These are phyloP conservation scores for Babesia ovata DNA, from an alignment of 169 alveolate genomes.

Conservation along the genomic window DNA sequence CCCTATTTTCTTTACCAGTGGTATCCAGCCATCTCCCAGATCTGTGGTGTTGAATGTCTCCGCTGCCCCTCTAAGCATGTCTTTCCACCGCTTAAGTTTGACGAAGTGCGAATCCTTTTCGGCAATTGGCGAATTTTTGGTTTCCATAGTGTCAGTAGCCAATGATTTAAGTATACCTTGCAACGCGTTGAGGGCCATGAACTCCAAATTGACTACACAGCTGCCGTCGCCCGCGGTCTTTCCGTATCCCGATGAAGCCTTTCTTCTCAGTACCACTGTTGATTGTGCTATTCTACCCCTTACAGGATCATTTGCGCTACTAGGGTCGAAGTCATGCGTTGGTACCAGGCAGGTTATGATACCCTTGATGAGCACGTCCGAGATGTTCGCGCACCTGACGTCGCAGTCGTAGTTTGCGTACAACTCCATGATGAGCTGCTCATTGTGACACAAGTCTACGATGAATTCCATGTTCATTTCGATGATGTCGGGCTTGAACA, in stretches of 20 bases:
- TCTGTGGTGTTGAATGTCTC: constrained; percentile 32
- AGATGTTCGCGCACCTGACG: constrained; percentile 58
- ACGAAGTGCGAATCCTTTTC: constrained; percentile 1
- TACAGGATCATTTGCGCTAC: neutral
- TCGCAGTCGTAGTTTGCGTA: constrained; percentile 68
- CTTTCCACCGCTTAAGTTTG: constrained; percentile 46
- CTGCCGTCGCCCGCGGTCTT: constrained; percentile 14
- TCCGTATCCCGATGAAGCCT: constrained; percentile 8
- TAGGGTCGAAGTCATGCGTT: constrained; percentile 20
- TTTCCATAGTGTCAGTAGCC: constrained; percentile 8
- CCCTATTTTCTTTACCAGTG: constrained; percentile 43
- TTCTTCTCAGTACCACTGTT: neutral
- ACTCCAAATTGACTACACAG: constrained; percentile 20
- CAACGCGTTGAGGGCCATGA: constrained; percentile 35
- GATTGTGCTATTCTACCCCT: constrained; percentile 4
- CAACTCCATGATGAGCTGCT: constrained; percentile 49
- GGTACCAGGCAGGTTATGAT: constrained; percentile 41
- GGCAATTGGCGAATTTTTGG: neutral
- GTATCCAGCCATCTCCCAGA: constrained; percentile 62
- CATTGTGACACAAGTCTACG: constrained; percentile 37
- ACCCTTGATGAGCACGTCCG: constrained; percentile 34
- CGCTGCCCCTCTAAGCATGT: constrained; percentile 29
- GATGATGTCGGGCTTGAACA: constrained; percentile 50
- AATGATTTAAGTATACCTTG: constrained; percentile 33
- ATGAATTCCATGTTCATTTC: constrained; percentile 69